Evolutionary conservation across 371 early-diverging fungal species (phyloP), one percentile per base, ranked within the genome.

Genomic region (Mucor racemosus): DNA sequence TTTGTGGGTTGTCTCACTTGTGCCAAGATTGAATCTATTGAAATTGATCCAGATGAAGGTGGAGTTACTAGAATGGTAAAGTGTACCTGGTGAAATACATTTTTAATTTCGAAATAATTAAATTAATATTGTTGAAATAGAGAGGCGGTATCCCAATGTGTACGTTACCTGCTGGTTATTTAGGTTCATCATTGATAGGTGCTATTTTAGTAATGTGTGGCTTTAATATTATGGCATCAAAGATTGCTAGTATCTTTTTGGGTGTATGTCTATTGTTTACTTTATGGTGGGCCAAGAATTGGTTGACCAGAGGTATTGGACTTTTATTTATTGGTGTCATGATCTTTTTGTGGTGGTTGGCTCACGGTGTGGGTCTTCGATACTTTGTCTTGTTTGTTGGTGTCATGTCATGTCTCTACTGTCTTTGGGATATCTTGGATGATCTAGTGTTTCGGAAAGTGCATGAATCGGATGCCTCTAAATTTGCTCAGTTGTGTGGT

Each of bases 371-470:
- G 8, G 92, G 91, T 19, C 81, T 97, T 26, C 84, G 89, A 42
- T 97, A 95, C 66, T 92, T 95, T 74, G 92, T 95, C 6, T 82
- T 96, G 13, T 97, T 97, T 78, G 79, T 96, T 63, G 98, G 94
- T 53, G 92, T 92, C 40, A 97, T 98, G 98, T 90, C 90, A 5
- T 90, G 93, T 31, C 81, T 95, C 31, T 96, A 98, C 73, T 87
- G 92, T 65, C 86, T 96, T 14, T 95, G 95, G 91, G 98, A 98
- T 83, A 96, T 97, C 68, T 73, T 97, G 58, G 97, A 98, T 62
- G 96, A 96, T 82, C 81, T 97, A 7, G 89, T 98, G 5, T 82
- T 91, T 64, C 80, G 95, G 42, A 95, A 95, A 78, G 91, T 93
- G 15, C 92, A 96, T 76, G 94, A 94, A 65, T 92, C 92, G n/a